A percentile compares a stretch with the other conserved stretches of the same genome.
phyloP scores from a whole-genome alignment of 1,139 yeast genomes.

The Spencermartinsiella ligniputridi region DNA sequence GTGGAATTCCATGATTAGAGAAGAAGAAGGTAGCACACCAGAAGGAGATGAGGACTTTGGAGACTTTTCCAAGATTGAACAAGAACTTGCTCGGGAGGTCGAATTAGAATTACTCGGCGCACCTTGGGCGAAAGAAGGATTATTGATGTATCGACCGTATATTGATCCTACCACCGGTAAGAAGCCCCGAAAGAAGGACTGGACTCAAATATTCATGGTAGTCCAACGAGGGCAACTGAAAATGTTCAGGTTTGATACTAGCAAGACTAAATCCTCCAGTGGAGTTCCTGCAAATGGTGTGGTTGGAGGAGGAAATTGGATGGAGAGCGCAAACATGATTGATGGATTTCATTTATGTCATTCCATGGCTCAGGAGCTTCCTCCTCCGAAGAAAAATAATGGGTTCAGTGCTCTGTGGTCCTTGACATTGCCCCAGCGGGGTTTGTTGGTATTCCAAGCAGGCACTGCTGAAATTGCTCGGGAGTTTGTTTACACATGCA shows the following conservation, averaged over 20 bases:
- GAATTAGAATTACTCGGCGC: conserved; percentile 65
- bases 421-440: conserved; percentile 34
- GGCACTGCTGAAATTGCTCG: conserved; percentile 64
- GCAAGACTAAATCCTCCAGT: conserved; percentile 8
- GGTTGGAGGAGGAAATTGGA: conserved; percentile 65
- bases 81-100: conserved; percentile 43
- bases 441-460: conserved; percentile 38
- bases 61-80: conserved; percentile 29
- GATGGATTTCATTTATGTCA: conserved; percentile 30
- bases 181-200: conserved; percentile 27
- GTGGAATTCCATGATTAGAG: conserved; percentile 32
- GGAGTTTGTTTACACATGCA: conserved; percentile 70
- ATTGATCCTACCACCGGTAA: conserved; percentile 33
- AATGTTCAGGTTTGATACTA: conserved; percentile 29
- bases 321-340: conserved; percentile 32
- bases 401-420: conserved; percentile 33
- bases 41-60: conserved; percentile 22
- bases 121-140: conserved; percentile 74
- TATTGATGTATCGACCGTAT: conserved; percentile 47
- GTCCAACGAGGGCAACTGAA: conserved; percentile 35
- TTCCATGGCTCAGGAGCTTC: conserved; percentile 31
- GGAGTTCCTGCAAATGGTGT: conserved; percentile 14
- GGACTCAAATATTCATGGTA: conserved; percentile 34
- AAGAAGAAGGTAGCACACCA: conserved; percentile 20
- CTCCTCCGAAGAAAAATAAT: conserved; percentile 25